phyloP scores from a whole-genome alignment of 2,329 filamentous ascomycete genomes.

The Graphilbum fragrans region DNA sequence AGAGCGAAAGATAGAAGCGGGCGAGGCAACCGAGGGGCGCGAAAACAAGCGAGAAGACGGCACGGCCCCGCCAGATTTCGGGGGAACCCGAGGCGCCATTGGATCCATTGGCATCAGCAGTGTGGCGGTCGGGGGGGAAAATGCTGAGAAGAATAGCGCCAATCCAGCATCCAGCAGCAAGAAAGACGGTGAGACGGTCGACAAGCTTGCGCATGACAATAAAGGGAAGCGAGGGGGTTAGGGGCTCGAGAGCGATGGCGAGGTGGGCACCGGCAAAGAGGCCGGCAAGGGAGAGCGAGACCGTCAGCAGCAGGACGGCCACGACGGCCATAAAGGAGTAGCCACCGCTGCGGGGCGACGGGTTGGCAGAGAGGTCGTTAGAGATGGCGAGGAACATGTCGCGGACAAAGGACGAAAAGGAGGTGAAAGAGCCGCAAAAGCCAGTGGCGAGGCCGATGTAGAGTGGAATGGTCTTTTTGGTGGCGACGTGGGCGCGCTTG shows the following conservation, averaged over 20 bases:
- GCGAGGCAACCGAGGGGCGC: slow-evolving; percentile 67
- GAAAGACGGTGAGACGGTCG: slow-evolving; percentile 49
- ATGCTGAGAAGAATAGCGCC: slow-evolving; percentile 61
- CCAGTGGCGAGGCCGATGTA: slow-evolving; percentile 61
- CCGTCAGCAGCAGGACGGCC: slow-evolving; percentile 60
- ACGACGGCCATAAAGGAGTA: slow-evolving; percentile 75
- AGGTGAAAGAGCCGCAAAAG: slow-evolving; percentile 61
- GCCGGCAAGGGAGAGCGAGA: slow-evolving; percentile 57
- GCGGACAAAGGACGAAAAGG: slow-evolving; percentile 57
- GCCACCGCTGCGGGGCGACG: slow-evolving; percentile 48
- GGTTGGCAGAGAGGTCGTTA: slow-evolving; percentile 44
- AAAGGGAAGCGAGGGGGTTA: slow-evolving; percentile 50
- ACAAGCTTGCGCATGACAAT: slow-evolving; percentile 43
- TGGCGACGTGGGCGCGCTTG: slow-evolving; percentile 45
- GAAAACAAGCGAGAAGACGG: slow-evolving; percentile 67
- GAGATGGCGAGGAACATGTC: slow-evolving; percentile 53
- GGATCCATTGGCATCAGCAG: slow-evolving; percentile 15
- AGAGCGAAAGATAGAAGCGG: slow-evolving; percentile 60
- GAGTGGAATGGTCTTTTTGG: slow-evolving; percentile 53
- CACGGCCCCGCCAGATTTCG: slow-evolving; percentile 63
- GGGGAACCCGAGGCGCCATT: slow-evolving; percentile 6
- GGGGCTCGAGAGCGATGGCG: slow-evolving; percentile 46
- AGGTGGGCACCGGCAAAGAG: slow-evolving; percentile 65
- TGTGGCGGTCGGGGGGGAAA: slow-evolving; percentile 50
- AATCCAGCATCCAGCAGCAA: slow-evolving; percentile 67